These are phyloP conservation scores for Phoma sp. DNA, from an alignment of 2,329 filamentous ascomycete genomes.

Conservation along the genomic window DNA sequence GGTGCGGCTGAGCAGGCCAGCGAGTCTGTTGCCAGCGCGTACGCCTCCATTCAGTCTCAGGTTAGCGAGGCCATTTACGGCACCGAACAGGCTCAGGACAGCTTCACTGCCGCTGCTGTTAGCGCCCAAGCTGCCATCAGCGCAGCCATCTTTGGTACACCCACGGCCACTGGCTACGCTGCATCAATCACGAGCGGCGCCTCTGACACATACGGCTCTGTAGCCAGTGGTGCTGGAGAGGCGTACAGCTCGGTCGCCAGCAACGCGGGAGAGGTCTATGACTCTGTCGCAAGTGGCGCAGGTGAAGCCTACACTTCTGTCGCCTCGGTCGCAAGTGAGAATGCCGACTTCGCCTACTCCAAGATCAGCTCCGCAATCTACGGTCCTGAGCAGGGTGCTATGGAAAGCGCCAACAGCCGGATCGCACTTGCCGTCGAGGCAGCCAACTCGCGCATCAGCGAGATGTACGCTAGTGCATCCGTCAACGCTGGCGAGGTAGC, in stretches of 20 bases:
- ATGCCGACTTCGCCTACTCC: slow-evolving; percentile 41
- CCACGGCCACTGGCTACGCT: slow-evolving; percentile 53
- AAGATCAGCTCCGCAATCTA: slow-evolving; percentile 55
- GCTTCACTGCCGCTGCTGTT: slow-evolving; percentile 60
- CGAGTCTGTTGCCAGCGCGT: slow-evolving; percentile 60
- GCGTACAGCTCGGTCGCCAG: slow-evolving; percentile 56
- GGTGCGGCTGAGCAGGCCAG: slow-evolving; percentile 61
- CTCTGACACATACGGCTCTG: slow-evolving; percentile 51
- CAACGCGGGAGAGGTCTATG: slow-evolving; percentile 54
- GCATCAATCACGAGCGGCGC: slow-evolving; percentile 41
- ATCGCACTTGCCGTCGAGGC: slow-evolving; percentile 52
- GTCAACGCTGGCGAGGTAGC: slow-evolving; percentile 55
- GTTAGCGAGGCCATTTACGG: slow-evolving; percentile 64
- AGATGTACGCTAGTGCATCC: slow-evolving; percentile 46
- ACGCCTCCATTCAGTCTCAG: slow-evolving; percentile 57
- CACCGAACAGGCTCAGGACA: slow-evolving; percentile 59
- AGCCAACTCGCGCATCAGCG: slow-evolving; percentile 52
- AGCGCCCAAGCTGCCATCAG: slow-evolving; percentile 63
- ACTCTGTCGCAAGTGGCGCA: slow-evolving; percentile 41
- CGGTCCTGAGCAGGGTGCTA: slow-evolving; percentile 54
- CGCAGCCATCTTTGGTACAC: slow-evolving; percentile 63
- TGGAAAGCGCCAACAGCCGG: slow-evolving; percentile 54
- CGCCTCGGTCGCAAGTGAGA: slow-evolving; percentile 54
- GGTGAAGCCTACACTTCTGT: slow-evolving; percentile 53
- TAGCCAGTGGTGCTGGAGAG: slow-evolving; percentile 55